Base-by-base conservation (phyloP, 345 rosid species). In the Excoecaria cochinchinensis region DNA sequence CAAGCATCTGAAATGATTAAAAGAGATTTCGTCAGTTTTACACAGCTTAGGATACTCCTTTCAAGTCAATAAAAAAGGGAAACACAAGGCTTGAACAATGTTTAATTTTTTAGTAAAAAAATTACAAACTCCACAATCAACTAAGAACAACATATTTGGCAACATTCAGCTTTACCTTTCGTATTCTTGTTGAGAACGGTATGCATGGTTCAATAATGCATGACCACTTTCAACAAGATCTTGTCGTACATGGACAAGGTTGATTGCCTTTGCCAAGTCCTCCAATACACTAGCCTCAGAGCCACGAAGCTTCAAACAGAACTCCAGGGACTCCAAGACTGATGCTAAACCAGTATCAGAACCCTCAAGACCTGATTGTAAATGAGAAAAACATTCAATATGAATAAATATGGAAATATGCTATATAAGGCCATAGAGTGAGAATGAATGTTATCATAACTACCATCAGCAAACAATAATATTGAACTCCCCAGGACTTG, bases 151-250 rank as follows among this genome's bases (percentile, higher is more conserved):
- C 12, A 74, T 64, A n/a, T 13, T 58, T n/a, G 70, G 22, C 38
- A 12, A 77, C 52, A 48, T 66, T 40, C 56, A 78, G 67, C 40
- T 74, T 75, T 85, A 94, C 97, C 93, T 94, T 81, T 90, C 93
- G 75, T 91, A 92, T 77, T 92, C 97, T 85, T 94, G 97, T 79
- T 90, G 92, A 66, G 93, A 90, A 56, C 79, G 87, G 74, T 87
- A 90, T 51, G 98, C 97, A 76, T 92, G 95, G 73, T 90, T 89
- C 78, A 90, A 81, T 70, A 91, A 79, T 56, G 93, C 67, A 86
- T 82, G 91, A 36, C 98, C 96, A 84, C 97, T 92, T 84, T 92
- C 97, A 77, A 90, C 94, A 46, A 95, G 91, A 86, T 91, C 95
- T 76, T 85, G 87, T 68, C 90, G 87, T 74, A 81, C 82, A 80